phyloP scores from a whole-genome alignment of 202 grass and related monocot genomes.

The Panicum hallii region DNA sequence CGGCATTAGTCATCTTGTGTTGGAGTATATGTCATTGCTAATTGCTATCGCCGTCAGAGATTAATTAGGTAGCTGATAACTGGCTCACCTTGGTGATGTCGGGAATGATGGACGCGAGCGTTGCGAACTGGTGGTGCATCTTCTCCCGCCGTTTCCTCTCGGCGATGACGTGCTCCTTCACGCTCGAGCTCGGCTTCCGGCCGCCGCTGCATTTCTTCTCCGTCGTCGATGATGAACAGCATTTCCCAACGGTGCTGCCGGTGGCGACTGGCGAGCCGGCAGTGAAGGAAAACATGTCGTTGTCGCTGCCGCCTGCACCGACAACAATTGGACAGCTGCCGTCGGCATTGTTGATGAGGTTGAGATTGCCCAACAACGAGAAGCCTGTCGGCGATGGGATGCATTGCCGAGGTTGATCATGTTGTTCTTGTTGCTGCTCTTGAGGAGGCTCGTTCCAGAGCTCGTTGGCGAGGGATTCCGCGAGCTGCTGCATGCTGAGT shows the following conservation, averaged over 20 bases:
- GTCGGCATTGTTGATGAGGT: too few species aligned
- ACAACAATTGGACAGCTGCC: background rate
- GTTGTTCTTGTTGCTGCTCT: background rate
- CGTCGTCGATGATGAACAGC: background rate
- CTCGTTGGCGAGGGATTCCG: constrained; percentile 37
- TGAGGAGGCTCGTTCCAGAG: background rate
- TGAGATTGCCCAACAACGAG: background rate
- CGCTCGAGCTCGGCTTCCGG: background rate
- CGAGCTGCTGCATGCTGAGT: constrained; percentile 45
- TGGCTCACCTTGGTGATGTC: constrained; percentile 41
- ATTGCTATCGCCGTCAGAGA: background rate
- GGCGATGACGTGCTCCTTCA: constrained; percentile 34
- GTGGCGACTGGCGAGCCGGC: background rate
- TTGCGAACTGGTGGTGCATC: constrained; percentile 41
- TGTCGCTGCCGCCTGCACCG: background rate
- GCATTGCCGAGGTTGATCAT: background rate
- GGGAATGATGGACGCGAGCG: constrained; percentile 43
- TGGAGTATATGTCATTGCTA: background rate
- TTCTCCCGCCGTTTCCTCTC: constrained; percentile 46
- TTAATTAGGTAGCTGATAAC: background rate
- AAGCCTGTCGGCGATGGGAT: background rate
- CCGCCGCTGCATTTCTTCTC: background rate
- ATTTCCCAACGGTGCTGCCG: background rate
- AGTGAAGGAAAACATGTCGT: constrained; percentile 5
- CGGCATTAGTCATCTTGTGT: background rate